Evolutionary conservation across 441 rosid species (phyloP).

Genomic region (Pelargonium citronellum): DNA sequence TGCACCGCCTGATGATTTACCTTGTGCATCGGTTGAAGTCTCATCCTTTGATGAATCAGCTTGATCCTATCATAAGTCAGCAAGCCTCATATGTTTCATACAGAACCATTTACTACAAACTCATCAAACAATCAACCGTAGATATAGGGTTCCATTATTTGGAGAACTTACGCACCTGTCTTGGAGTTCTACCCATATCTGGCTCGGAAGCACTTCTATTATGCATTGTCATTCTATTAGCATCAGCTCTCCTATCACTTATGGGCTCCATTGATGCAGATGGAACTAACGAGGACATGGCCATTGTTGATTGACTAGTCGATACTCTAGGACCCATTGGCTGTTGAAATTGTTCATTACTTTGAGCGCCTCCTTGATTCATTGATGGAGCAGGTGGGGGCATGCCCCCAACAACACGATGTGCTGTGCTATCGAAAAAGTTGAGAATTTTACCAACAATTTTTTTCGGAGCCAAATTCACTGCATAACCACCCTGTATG

Average conservation of each 20-base stretch:
- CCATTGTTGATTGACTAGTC: conserved; percentile 78
- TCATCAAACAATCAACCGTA: conserved; percentile 12
- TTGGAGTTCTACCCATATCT: conserved; percentile 79
- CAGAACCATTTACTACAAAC: conserved; percentile 10
- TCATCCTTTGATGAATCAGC: conserved; percentile 52
- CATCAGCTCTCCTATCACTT: conserved; percentile 59
- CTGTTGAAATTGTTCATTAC: conserved; percentile 42
- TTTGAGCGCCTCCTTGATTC: conserved; percentile 41
- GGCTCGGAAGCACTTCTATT: conserved; percentile 96
- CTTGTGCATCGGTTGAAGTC: conserved; percentile 41
- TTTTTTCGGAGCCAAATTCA: conserved; percentile 76
- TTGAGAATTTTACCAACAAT: conserved; percentile 75
- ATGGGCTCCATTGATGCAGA: conserved; percentile 79
- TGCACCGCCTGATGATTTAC: conserved; percentile 50
- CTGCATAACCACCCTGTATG: conserved; percentile 74
- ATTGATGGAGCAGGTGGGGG: conserved; percentile 72
- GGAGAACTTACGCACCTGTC: conserved; percentile 51
- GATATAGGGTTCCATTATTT: neutral
- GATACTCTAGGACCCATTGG: conserved; percentile 52
- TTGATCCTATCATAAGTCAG: conserved; percentile 29
- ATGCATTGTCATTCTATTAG: conserved; percentile 53
- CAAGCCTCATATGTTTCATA: conserved; percentile 15
- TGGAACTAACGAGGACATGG: conserved; percentile 73
- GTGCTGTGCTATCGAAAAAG: conserved; percentile 78
- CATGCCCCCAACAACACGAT: conserved; percentile 82